A percentile compares a stretch with the other conserved stretches of the same genome.
Evolutionary conservation across 768 basidiomycete species (phyloP).

Genomic region (Suillus alpinus): DNA sequence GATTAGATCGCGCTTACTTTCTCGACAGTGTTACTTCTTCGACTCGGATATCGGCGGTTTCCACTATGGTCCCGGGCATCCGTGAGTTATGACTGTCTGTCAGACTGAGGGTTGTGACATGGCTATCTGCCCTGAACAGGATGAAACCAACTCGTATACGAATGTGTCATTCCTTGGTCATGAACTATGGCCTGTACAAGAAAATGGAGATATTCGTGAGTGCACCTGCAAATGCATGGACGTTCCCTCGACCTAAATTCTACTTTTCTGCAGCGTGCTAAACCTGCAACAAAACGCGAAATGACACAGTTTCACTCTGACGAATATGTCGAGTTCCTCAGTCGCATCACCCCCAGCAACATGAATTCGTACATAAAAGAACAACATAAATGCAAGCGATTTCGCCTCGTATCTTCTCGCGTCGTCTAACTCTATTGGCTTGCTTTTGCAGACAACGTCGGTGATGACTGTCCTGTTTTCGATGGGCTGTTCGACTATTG

Average conservation of each 20-base stretch:
- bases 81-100: constrained; percentile 45
- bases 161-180: constrained; percentile 99
- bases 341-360: constrained; percentile 90
- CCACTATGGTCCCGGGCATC: constrained; percentile 98
- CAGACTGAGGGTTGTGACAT: background rate
- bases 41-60: constrained; percentile 99
- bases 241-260: constrained; percentile 1
- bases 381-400: constrained; percentile 84
- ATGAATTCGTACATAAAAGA: constrained; percentile 93
- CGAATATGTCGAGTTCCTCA: constrained; percentile 97
- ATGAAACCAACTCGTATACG: constrained; percentile 99
- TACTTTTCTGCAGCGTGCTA: constrained; percentile 69
- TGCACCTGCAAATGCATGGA: constrained; percentile 13
- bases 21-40: constrained; percentile 92
- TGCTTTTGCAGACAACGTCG: constrained; percentile 76
- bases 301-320: constrained; percentile 99
- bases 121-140: constrained; percentile 34
- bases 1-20: constrained; percentile 6
- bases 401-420: background rate
- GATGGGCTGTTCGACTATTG: constrained; percentile 99
- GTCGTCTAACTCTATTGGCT: background rate
- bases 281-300: constrained; percentile 98
- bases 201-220: constrained; percentile 99
- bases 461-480: constrained; percentile 98
- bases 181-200: constrained; percentile 99